Conservation (phyloP, 2,329 filamentous ascomycete species). For the Epichloe coenophiala region DNA sequence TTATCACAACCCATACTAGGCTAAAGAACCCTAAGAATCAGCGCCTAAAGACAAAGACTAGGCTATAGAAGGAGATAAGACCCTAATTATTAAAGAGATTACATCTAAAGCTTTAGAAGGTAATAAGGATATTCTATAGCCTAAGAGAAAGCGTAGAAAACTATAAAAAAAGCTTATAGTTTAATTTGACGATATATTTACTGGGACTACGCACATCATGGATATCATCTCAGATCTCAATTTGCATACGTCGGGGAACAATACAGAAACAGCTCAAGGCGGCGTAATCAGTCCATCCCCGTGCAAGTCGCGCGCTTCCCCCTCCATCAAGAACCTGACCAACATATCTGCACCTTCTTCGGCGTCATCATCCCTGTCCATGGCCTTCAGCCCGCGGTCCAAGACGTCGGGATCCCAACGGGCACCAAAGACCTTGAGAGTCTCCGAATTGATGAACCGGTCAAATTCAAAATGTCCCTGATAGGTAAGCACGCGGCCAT, state of each 20-base stretch:
- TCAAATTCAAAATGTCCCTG: background rate
- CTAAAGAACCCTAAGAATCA: no score
- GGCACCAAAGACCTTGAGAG: background rate
- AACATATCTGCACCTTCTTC: background rate
- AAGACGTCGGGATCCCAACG: background rate
- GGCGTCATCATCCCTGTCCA: background rate
- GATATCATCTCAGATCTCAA: no score
- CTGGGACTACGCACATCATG: no score
- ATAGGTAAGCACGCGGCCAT: background rate
- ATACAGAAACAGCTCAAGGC: background rate
- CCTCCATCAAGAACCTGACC: background rate
- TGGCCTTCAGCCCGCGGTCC: background rate
- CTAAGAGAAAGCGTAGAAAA: no score
- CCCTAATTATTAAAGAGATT: no score
- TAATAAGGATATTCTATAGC: no score
- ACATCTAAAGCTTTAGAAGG: no score
- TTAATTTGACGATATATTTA: no score
- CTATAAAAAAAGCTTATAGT: no score
- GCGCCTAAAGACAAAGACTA: no score
- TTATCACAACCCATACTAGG: no score
- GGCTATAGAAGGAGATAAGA: no score
- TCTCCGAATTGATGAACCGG: background rate
- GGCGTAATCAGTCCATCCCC: background rate
- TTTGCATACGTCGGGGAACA: background rate
- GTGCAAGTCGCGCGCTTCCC: background rate